Conservation (phyloP, 2,329 filamentous ascomycete genomes). For the Hymenoscyphus occultus region DNA sequence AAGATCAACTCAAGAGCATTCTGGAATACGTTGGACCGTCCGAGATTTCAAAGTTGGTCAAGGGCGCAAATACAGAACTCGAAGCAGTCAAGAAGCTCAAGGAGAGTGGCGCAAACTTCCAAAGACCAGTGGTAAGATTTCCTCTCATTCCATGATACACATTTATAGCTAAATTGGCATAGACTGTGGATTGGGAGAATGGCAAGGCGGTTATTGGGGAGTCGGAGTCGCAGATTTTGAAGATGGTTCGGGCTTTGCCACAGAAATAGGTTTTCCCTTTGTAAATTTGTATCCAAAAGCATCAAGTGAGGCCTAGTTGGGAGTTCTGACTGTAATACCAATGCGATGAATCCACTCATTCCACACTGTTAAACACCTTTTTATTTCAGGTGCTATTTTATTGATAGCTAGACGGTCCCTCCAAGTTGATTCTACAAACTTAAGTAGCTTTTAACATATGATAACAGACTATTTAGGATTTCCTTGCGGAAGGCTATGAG, state of each 20-base stretch:
- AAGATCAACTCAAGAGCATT: constrained; percentile 79
- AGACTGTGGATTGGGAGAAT: constrained; percentile 89
- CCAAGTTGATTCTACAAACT: background rate
- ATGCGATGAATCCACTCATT: constrained; percentile 3
- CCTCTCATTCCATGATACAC: background rate
- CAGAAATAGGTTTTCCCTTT: constrained; percentile 23
- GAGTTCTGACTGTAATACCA: constrained; percentile 3
- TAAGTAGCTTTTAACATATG: background rate
- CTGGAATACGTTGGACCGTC: constrained; percentile 72
- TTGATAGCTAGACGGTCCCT: background rate
- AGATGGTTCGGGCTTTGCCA: constrained; percentile 63
- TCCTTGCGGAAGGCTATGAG: background rate
- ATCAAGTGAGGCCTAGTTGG: constrained; percentile 14
- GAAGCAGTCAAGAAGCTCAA: constrained; percentile 81
- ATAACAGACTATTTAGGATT: background rate
- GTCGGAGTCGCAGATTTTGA: constrained; percentile 84
- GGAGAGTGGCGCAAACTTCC: constrained; percentile 64
- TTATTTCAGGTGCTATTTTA: background rate
- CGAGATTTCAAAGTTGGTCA: constrained; percentile 63
- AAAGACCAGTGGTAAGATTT: constrained; percentile 69
- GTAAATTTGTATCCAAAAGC: constrained; percentile 11
- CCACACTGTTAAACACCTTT: background rate
- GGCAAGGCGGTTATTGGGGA: constrained; percentile 76
- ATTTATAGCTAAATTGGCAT: constrained; percentile 29
- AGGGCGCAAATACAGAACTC: constrained; percentile 67